Conservation (phyloP, 768 basidiomycete genomes). For the Lactifluus piperatus region DNA sequence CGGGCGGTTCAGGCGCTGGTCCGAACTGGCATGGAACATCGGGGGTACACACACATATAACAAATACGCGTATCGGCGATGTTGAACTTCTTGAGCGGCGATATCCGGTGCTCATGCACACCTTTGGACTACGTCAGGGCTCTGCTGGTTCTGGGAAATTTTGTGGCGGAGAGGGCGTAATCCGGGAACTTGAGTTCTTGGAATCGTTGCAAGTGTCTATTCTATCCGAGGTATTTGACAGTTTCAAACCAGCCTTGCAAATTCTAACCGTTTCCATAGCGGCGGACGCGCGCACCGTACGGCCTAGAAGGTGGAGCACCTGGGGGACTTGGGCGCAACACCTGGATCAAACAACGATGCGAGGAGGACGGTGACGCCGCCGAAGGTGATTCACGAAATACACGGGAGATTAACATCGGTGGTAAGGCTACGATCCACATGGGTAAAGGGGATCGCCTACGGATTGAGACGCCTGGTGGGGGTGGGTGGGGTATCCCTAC, state of each 20-base stretch:
- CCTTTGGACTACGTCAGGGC: conserved; percentile 64
- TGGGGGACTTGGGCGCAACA: conserved; percentile 68
- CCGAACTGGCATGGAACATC: conserved; percentile 86
- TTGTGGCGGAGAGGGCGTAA: conserved; percentile 77
- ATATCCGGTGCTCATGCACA: conserved; percentile 84
- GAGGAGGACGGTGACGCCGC: conserved; percentile 52
- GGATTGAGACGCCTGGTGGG: conserved; percentile 85
- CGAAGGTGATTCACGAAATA: conserved; percentile 53
- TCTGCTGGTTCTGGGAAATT: conserved; percentile 67
- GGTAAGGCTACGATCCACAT: conserved; percentile 83
- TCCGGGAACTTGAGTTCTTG: conserved; percentile 75
- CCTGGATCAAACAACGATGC: conserved; percentile 74
- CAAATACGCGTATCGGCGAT: conserved; percentile 88
- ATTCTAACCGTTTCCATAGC: conserved; percentile 32
- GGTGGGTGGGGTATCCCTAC: conserved; percentile 66
- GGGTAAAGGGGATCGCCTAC: conserved; percentile 75
- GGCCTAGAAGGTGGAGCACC: conserved; percentile 74
- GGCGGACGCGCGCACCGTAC: conserved; percentile 80
- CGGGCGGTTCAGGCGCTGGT: conserved; percentile 89
- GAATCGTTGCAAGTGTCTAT: conserved; percentile 83
- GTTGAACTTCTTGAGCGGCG: conserved; percentile 90
- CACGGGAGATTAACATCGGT: conserved; percentile 73
- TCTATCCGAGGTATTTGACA: conserved; percentile 60
- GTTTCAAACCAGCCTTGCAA: not conserved
- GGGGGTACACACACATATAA: conserved; percentile 90